Evolutionary conservation across 73 alveolate genomes (phyloP).

Genomic region (Tetrahymena elliotti): DNA sequence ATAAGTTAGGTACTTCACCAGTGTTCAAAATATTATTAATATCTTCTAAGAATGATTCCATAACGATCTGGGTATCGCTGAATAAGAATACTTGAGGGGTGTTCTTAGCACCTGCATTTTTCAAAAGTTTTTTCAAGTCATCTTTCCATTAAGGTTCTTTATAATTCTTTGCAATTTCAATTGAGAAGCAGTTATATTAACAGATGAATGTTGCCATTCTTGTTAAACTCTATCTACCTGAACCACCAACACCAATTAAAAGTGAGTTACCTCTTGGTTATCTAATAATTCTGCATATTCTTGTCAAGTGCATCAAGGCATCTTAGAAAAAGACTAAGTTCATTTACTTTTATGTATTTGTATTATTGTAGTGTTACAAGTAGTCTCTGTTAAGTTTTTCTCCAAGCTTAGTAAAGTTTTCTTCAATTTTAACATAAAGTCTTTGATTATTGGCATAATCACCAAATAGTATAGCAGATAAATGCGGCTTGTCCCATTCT

Average conservation of each 20-base stretch:
- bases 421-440: conserved; percentile 22
- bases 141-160: conserved; percentile 96
- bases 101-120: conserved; percentile 82
- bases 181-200: conserved; percentile 80
- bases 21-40: conserved; percentile 97
- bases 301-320: conserved; percentile 94
- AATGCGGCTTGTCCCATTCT: conserved; percentile 37
- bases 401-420: not conserved
- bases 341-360: conserved; percentile 73
- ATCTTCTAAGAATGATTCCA: conserved; percentile 99
- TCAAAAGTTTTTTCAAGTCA: conserved; percentile 91
- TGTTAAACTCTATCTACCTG: conserved; percentile 98
- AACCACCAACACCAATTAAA: conserved; percentile 99
- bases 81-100: conserved; percentile 90
- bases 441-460: conserved; percentile 27
- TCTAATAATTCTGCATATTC: conserved; percentile 94
- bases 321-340: conserved; percentile 98
- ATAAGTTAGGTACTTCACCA: conserved; percentile 99
- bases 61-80: conserved; percentile 96
- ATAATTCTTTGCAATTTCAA: conserved; percentile 96
- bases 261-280: conserved; percentile 99
- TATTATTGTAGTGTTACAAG: not conserved
- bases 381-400: not conserved
- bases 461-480: conserved; percentile 7
- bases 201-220: conserved; percentile 84